These are phyloP conservation scores for Coniochaeta ligniaria DNA, from an alignment of 2,329 filamentous ascomycete species.

Conservation along the genomic window DNA sequence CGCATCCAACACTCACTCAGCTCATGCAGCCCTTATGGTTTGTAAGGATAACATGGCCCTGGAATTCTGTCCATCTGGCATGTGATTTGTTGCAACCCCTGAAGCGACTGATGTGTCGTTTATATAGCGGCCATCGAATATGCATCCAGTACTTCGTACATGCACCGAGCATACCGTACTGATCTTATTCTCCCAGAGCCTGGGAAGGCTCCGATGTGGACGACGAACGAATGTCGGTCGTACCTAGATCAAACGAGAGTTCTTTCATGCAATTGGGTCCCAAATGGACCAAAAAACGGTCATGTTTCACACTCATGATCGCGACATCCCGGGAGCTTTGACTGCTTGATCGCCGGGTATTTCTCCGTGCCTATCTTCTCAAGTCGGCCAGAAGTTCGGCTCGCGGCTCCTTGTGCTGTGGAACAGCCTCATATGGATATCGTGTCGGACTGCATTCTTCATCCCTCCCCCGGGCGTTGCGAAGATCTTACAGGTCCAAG, in stretches of 20 bases:
- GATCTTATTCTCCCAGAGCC: neutral
- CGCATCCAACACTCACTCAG: neutral
- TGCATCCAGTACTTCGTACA: neutral
- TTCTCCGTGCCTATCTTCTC: neutral
- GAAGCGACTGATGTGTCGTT: neutral
- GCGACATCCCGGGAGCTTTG: neutral
- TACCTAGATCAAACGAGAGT: neutral
- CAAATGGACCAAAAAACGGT: neutral
- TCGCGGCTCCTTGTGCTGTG: neutral
- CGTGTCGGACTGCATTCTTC: neutral
- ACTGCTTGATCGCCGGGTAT: neutral
- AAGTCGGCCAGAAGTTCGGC: neutral
- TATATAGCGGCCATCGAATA: neutral
- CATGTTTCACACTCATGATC: neutral
- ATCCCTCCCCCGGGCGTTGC: neutral
- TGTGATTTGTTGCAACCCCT: neutral
- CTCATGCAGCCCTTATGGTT: neutral
- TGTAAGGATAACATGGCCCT: neutral
- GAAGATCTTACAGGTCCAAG: neutral
- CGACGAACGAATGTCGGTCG: neutral
- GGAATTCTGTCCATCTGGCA: neutral
- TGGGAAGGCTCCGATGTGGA: neutral
- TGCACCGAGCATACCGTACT: neutral
- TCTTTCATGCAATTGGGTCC: neutral
- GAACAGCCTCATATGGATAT: neutral